A percentile compares a stretch with the other conserved stretches of the same genome.
Evolutionary conservation across 495 filamentous ascomycete genomes (phyloP).

Genomic region (Aspergillus incahuasiensis): DNA sequence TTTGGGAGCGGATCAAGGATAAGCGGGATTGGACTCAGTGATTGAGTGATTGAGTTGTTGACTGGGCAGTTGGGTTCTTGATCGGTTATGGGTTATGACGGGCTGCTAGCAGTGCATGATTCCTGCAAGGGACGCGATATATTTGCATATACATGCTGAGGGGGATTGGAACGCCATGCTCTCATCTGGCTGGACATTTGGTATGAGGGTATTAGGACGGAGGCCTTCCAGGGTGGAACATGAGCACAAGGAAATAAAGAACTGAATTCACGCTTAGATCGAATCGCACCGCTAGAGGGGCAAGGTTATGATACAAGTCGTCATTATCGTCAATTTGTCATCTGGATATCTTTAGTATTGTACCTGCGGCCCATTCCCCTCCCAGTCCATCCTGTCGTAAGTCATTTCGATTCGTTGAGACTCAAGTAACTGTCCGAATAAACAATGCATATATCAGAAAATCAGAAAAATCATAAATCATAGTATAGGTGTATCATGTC

Average conservation of each 20-base stretch:
- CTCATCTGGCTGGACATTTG: too few relatives aligned
- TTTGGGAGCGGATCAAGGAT: slow-evolving; percentile 19
- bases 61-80: too few relatives aligned
- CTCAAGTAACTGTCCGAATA: not conserved
- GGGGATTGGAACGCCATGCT: too few relatives aligned
- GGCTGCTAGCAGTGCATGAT: too few relatives aligned
- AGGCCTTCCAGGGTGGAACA: too few relatives aligned
- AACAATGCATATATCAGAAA: slow-evolving; percentile 8
- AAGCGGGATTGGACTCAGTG: slow-evolving; percentile 25
- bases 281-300: not conserved
- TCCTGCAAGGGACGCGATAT: too few relatives aligned
- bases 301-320: slow-evolving; percentile 6
- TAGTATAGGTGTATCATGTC: slow-evolving; percentile 19
- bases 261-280: slow-evolving; percentile 2
- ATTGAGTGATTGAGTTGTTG: too few relatives aligned
- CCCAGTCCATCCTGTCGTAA: not conserved
- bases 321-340: not conserved
- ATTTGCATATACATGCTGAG: too few relatives aligned
- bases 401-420: not conserved
- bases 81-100: not conserved
- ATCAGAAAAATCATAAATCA: slow-evolving; percentile 17
- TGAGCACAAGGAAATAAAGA: too few relatives aligned
- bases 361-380: not conserved
- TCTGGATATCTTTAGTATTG: not conserved
- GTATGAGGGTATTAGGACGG: too few relatives aligned